These are phyloP conservation scores for Castanopsis chinensis DNA, from an alignment of 306 rosid genomes.

Conservation along the genomic window DNA sequence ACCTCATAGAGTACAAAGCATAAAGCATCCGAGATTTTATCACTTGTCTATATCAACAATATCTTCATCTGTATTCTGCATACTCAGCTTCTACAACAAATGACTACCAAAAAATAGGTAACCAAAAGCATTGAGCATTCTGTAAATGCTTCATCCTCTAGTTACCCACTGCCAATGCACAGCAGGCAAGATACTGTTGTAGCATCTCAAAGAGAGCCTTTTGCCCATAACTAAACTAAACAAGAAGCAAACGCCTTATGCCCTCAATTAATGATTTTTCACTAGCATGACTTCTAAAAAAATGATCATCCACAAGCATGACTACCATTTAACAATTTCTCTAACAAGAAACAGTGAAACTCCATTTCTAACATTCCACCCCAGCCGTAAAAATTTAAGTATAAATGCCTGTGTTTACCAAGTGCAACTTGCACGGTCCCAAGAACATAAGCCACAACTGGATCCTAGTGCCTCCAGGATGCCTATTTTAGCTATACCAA, in stretches of 20 bases:
- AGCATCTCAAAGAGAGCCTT: not conserved
- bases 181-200: not conserved
- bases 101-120: too few species aligned
- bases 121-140: not conserved
- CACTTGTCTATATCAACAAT: not conserved
- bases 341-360: not conserved
- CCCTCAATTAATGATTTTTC: not conserved
- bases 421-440: not conserved
- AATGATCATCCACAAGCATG: not conserved
- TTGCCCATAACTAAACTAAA: not conserved
- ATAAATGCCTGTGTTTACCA: not conserved
- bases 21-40: not conserved
- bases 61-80: not conserved
- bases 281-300: not conserved
- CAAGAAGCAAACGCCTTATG: not conserved
- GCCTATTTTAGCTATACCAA: not conserved
- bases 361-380: not conserved
- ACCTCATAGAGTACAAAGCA: not conserved
- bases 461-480: not conserved
- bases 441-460: not conserved
- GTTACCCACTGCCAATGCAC: not conserved
- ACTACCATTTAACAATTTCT: not conserved
- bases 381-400: too few species aligned
- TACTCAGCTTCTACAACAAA: not conserved
- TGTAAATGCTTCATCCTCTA: not conserved